Evolutionary conservation across 768 basidiomycete genomes (phyloP).

Genomic region (Hirschioporus abietinus): DNA sequence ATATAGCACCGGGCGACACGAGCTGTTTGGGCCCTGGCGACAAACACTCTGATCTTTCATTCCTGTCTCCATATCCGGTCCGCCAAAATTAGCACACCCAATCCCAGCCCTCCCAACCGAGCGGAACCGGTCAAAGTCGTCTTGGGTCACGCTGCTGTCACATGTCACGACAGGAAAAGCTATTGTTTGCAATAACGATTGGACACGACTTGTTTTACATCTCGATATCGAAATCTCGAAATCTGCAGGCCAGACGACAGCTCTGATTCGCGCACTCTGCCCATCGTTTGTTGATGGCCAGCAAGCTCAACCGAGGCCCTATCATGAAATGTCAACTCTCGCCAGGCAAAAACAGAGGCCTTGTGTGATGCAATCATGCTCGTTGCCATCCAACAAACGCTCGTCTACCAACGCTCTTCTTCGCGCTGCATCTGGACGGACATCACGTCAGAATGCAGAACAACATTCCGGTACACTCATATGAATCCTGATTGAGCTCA

Average conservation of each 20-base stretch:
- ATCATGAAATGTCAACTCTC: neutral
- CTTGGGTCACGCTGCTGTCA: neutral
- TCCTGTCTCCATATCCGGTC: neutral
- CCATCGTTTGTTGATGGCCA: neutral
- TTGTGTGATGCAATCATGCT: neutral
- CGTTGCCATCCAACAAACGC: neutral
- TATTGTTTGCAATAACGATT: neutral
- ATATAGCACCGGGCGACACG: slow-evolving; percentile 4
- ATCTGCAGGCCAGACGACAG: too few species aligned
- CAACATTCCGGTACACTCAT: neutral
- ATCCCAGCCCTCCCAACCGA: neutral
- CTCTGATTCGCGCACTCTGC: too few species aligned
- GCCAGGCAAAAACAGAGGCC: neutral
- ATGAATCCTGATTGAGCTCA: neutral
- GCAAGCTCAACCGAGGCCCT: neutral
- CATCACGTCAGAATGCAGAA: neutral
- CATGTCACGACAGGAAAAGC: neutral
- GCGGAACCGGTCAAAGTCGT: neutral
- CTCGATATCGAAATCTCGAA: too few species aligned
- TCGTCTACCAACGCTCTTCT: neutral
- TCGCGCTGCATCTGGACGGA: neutral
- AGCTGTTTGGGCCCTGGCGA: neutral
- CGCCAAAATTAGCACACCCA: neutral
- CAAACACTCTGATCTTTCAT: neutral
- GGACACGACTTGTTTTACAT: too few species aligned